A percentile compares a stretch with the other conserved stretches of the same genome.
Evolutionary conservation across 2,329 filamentous ascomycete genomes (phyloP).

Genomic region (Cryoendolithus antarcticus): DNA sequence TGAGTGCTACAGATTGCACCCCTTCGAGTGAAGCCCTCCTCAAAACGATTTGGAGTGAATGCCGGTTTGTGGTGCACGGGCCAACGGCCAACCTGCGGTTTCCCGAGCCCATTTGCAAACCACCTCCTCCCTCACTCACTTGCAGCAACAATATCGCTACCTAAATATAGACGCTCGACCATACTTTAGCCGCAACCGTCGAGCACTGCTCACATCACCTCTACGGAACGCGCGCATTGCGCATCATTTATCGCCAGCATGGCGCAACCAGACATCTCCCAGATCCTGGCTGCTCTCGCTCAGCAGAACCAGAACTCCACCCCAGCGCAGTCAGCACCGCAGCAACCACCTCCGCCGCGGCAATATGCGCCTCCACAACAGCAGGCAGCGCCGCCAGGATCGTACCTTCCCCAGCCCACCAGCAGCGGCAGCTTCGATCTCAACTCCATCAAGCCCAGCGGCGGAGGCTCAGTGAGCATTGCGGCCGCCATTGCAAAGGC

Average conservation of each 20-base stretch:
- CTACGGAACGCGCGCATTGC: no score
- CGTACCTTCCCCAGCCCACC: slow-evolving; percentile 52
- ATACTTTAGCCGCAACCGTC: not conserved
- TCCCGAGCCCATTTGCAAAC: no score
- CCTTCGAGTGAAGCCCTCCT: no score
- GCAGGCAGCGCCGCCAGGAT: slow-evolving; percentile 18
- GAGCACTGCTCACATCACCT: no score
- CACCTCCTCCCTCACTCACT: not conserved
- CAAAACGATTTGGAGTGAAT: no score
- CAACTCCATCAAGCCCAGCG: slow-evolving; percentile 65
- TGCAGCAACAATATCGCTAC: not conserved
- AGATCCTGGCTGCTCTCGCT: slow-evolving; percentile 41
- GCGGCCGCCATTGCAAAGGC: slow-evolving; percentile 76
- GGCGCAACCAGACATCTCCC: slow-evolving; percentile 38
- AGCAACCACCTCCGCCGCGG: slow-evolving; percentile 26
- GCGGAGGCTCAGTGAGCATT: slow-evolving; percentile 70
- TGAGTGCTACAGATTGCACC: no score
- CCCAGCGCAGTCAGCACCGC: slow-evolving; percentile 32
- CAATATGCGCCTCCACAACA: slow-evolving; percentile 34
- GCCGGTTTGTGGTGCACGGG: no score
- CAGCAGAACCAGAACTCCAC: slow-evolving; percentile 28
- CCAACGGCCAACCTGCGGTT: no score
- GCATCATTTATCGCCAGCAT: slow-evolving; percentile 17
- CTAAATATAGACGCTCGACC: not conserved
- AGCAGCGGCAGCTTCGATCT: slow-evolving; percentile 68